Conservation (phyloP, 257 asterid genomes). For the Cynanchum wilfordii region DNA sequence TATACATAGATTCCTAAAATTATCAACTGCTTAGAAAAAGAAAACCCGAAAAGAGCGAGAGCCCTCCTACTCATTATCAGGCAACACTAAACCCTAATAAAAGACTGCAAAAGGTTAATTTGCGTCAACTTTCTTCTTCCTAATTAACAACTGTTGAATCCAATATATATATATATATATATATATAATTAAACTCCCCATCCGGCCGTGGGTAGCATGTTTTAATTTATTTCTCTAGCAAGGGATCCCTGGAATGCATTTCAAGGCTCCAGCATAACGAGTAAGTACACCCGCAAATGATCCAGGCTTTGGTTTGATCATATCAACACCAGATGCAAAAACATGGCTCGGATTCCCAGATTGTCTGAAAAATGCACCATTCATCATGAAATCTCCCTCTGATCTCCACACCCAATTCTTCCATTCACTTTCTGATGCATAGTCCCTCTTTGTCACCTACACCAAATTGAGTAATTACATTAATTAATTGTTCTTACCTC, state of each 20-base stretch:
- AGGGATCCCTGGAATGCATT: constrained; percentile 30
- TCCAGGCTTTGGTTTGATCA: constrained; percentile 50
- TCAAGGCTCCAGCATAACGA: constrained; percentile 48
- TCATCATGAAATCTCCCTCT: constrained; percentile 57
- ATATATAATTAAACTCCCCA: no score
- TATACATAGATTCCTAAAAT: no score
- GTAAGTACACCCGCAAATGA: constrained; percentile 31
- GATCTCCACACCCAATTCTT: constrained; percentile 80
- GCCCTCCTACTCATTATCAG: no score
- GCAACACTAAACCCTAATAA: no score
- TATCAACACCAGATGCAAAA: constrained; percentile 22
- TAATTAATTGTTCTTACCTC: no score
- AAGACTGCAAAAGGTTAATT: no score
- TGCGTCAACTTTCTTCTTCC: neutral
- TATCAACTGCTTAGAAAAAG: no score
- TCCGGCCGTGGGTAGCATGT: no score
- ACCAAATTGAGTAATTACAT: no score
- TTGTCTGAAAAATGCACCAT: constrained; percentile 67
- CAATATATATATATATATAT: no score
- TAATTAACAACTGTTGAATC: no score
- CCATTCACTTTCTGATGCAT: constrained; percentile 51
- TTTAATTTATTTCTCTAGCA: constrained; percentile 28
- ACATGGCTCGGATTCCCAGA: constrained; percentile 55
- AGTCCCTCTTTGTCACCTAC: constrained; percentile 76
- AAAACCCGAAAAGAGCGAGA: no score